Evolutionary conservation across 176 grass and related monocot genomes (phyloP).

Genomic region (Zoysia pacifica): DNA sequence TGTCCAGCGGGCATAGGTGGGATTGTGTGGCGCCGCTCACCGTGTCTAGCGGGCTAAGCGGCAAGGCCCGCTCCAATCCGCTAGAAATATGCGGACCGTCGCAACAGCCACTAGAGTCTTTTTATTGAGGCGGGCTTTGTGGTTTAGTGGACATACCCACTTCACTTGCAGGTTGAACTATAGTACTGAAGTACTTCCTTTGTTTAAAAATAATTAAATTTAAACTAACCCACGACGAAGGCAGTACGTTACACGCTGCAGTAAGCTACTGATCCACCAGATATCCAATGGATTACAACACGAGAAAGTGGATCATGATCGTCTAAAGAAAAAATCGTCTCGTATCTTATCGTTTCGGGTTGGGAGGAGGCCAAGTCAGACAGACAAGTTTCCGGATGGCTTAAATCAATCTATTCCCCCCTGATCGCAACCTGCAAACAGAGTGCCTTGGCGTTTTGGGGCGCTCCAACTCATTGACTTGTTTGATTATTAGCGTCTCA

Average conservation of each 20-base stretch:
- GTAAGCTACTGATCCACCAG: not conserved
- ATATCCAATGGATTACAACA: not conserved
- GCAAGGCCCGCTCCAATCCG: no score
- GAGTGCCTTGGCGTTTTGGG: not conserved
- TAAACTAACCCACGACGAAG: no score
- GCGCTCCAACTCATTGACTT: not conserved
- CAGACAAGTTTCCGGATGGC: not conserved
- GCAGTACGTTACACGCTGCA: not conserved
- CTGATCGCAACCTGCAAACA: conserved; percentile 13
- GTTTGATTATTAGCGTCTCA: conserved; percentile 6
- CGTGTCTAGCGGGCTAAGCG: no score
- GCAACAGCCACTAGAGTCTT: no score
- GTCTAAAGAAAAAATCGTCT: not conserved
- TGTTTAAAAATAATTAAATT: not conserved
- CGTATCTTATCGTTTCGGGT: conserved; percentile 6
- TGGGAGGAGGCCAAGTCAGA: conserved; percentile 9
- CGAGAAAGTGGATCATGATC: not conserved
- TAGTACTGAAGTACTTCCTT: no score
- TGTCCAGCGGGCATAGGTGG: no score
- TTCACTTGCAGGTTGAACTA: no score
- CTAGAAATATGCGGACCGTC: no score
- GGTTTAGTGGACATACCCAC: no score
- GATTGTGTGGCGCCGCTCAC: no score
- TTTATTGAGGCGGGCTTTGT: no score
- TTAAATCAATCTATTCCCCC: not conserved